Base-by-base conservation (phyloP, 2,329 filamentous ascomycete species). In the Aureobasidium sp. region DNA sequence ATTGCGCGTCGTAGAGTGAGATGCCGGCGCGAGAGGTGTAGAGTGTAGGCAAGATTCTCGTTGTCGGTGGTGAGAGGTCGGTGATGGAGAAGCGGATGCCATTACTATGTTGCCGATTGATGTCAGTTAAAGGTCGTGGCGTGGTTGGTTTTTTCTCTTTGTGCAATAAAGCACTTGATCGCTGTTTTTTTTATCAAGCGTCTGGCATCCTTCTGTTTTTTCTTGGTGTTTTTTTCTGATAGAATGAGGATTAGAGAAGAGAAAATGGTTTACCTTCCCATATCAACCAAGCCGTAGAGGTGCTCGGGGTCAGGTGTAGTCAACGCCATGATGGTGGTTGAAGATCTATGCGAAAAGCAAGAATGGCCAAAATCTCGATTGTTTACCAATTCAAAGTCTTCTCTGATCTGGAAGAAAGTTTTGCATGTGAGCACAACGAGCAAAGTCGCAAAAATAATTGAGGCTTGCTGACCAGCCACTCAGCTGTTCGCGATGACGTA, bases 71-170 rank as follows among this genome's bases (percentile, higher is more conserved):
- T 4, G 86, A 82, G n/a, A 95, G 81, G 67, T 91, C 86, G 9
- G 91, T 90, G 69, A 96, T 90, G 48, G 90, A 93, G 79, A 96
- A 96, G 61, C 92, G 90, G 69, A 96, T 93, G 69, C 91, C 92
- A 78, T 96, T 97, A 79, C 91, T 61, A 27, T n/a, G 45, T 27
- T 4, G 3, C 17, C 31, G 15, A 15, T 4, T 4, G 20, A 25
- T 36, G 59, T 62, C 5, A 56, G 11, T 53, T 27, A 5, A 0
- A 20, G 20, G 14, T 62, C 17, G 4, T 14, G 9, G 4, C 25
- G 48, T 17, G 34, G 11, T 17, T 17, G 17, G 17, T 3, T 34
- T 15, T 31, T 14, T 8, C n/a, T 20, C 36, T 31, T 9, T 2
- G 20, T 14, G 41, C 17, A 15, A 11, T 9, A 45, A 11, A 25